Evolutionary conservation across 2,329 filamentous ascomycete species (phyloP).

Genomic region (Beauveria brongniartii): DNA sequence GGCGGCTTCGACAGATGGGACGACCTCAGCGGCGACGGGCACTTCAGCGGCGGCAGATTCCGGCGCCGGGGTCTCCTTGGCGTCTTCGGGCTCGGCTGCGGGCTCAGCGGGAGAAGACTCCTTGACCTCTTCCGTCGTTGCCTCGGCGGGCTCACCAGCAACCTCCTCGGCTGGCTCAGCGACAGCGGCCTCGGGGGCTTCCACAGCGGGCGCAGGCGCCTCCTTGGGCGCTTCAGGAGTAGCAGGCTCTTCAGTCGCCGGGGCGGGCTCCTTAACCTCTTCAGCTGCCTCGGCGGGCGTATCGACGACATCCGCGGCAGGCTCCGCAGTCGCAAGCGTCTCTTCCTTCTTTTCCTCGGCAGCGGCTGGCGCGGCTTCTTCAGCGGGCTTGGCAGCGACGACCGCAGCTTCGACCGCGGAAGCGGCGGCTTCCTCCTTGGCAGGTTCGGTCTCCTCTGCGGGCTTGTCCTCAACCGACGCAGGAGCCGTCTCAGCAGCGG

Average conservation of each 20-base stretch:
- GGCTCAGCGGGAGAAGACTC: conserved; percentile 16
- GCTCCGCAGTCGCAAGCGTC: too few relatives aligned
- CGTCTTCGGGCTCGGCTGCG: conserved; percentile 1
- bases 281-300: neutral
- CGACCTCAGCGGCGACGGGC: neutral
- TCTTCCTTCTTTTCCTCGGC: neutral
- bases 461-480: neutral
- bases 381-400: conserved; percentile 3
- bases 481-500: conserved; percentile 1
- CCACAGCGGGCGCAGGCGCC: neutral
- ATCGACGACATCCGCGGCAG: neutral
- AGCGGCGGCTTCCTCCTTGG: neutral
- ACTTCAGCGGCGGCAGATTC: neutral
- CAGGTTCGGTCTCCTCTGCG: conserved; percentile 14
- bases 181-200: conserved; percentile 2
- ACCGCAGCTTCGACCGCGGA: too few relatives aligned
- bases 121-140: neutral
- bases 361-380: neutral
- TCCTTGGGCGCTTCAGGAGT: neutral
- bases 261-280: neutral
- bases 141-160: conserved; percentile 10
- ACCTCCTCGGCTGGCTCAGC: conserved; percentile 13
- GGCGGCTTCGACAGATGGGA: neutral
- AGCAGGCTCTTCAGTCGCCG: neutral
- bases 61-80: neutral